Conservation (phyloP, 2,329 filamentous ascomycete species). For the Apiospora saccharicola region DNA sequence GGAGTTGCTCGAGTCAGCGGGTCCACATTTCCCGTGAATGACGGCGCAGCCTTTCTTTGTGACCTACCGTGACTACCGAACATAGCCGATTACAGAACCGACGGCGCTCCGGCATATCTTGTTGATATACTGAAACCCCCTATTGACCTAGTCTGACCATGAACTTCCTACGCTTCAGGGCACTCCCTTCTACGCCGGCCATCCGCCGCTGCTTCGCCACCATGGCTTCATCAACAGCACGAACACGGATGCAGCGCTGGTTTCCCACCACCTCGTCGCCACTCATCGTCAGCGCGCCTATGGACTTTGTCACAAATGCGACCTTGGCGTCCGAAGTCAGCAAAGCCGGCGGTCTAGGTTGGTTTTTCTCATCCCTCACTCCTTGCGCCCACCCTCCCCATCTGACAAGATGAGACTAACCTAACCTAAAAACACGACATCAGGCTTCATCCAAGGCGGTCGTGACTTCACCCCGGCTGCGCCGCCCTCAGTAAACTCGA, state of each 20-base stretch:
- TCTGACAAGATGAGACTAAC: background rate
- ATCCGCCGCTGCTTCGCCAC: background rate
- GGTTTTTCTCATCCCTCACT: background rate
- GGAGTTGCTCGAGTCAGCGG: conserved; percentile 3
- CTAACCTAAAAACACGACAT: background rate
- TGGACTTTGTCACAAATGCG: conserved; percentile 48
- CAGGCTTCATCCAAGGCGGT: conserved; percentile 45
- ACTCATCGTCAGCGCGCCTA: conserved; percentile 50
- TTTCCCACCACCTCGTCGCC: conserved; percentile 48
- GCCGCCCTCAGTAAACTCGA: conserved; percentile 40
- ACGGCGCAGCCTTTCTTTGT: background rate
- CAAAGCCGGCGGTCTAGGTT: conserved; percentile 51
- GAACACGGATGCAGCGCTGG: conserved; percentile 39
- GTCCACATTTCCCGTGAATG: conserved; percentile 12
- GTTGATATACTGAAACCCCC: background rate
- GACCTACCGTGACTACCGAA: background rate
- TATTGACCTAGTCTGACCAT: background rate
- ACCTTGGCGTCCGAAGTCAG: conserved; percentile 49
- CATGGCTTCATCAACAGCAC: conserved; percentile 8
- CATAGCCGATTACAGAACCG: conserved; percentile 8
- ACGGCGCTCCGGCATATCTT: background rate
- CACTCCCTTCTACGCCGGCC: background rate
- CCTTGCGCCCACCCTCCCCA: background rate
- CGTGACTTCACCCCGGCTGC: conserved; percentile 42
- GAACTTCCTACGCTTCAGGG: background rate